These are phyloP conservation scores for Candida nemodendra DNA, from an alignment of 805 yeast genomes.

Conservation along the genomic window DNA sequence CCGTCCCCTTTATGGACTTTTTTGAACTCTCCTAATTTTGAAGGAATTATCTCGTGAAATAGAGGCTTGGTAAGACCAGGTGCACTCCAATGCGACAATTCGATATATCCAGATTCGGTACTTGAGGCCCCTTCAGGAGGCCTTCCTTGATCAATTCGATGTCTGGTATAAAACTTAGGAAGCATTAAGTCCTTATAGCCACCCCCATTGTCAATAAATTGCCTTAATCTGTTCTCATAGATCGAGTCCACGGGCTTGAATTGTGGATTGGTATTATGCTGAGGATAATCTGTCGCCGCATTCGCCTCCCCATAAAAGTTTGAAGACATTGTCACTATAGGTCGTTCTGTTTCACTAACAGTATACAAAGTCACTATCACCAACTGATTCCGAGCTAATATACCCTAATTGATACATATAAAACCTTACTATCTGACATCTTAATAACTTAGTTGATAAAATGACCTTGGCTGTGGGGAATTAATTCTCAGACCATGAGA, in stretches of 20 bases:
- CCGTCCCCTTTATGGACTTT: conserved; percentile 65
- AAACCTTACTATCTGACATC: too few species aligned
- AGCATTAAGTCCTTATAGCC: conserved; percentile 68
- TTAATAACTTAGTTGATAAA: too few species aligned
- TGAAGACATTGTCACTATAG: not conserved
- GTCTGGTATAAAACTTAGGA: conserved; percentile 75
- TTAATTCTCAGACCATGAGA: too few species aligned
- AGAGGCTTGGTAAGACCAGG: conserved; percentile 67
- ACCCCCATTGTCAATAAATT: conserved; percentile 73
- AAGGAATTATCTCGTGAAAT: conserved; percentile 56
- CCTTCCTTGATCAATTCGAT: conserved; percentile 46
- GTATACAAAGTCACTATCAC: too few species aligned
- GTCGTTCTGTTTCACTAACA: too few species aligned
- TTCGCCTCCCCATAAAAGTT: not conserved
- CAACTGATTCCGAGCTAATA: too few species aligned
- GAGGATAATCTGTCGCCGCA: conserved; percentile 34
- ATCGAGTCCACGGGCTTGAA: conserved; percentile 76
- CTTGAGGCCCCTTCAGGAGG: conserved; percentile 19
- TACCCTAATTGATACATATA: too few species aligned
- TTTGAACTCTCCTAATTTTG: conserved; percentile 46
- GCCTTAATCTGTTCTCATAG: conserved; percentile 70
- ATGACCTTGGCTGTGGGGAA: too few species aligned
- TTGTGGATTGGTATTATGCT: conserved; percentile 51
- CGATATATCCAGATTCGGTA: conserved; percentile 44
- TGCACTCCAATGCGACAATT: conserved; percentile 67